A percentile compares a stretch with the other conserved stretches of the same genome.
Evolutionary conservation across 2,329 filamentous ascomycete species (phyloP).

Genomic region (Trichophyton verrucosum): DNA sequence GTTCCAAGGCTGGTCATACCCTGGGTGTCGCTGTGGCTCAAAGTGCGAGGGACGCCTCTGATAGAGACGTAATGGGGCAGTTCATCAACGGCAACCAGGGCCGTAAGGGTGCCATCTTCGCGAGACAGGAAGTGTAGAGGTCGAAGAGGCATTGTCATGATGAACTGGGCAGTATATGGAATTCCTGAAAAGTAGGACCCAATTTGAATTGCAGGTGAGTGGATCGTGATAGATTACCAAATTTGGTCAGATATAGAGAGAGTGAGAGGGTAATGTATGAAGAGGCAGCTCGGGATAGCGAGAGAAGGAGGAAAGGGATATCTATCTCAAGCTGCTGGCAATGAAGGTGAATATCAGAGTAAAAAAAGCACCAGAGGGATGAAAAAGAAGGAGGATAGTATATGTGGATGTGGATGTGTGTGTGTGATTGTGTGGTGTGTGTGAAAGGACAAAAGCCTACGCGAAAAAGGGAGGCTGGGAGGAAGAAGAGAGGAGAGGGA

Average conservation of each 20-base stretch:
- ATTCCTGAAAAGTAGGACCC: slow-evolving; percentile 5
- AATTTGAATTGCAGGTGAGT: neutral
- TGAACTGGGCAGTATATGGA: neutral
- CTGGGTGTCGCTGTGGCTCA: slow-evolving; percentile 28
- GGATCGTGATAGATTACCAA: neutral
- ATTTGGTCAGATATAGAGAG: neutral
- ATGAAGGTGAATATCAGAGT: neutral
- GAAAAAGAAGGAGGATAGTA: neutral
- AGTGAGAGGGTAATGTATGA: neutral
- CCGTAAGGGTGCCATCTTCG: slow-evolving; percentile 29
- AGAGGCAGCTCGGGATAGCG: neutral
- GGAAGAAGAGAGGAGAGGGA: slow-evolving; percentile 9
- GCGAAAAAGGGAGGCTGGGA: slow-evolving; percentile 4
- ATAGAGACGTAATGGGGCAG: slow-evolving; percentile 29
- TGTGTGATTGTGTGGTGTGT: neutral
- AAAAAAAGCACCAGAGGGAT: neutral
- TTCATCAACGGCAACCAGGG: slow-evolving; percentile 36
- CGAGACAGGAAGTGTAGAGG: slow-evolving; percentile 34
- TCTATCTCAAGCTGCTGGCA: neutral
- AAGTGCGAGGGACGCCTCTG: slow-evolving; percentile 25
- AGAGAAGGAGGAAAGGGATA: slow-evolving; percentile 4
- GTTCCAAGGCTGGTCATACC: slow-evolving; percentile 34
- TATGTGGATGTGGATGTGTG: neutral
- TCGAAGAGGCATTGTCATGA: slow-evolving; percentile 16
- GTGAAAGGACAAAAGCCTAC: slow-evolving; percentile 5